Percentiles rank a stretch among this genome's conserved stretches.
These are phyloP conservation scores for Phaseolus lunatus DNA, from an alignment of 306 rosid genomes.

Conservation along the genomic window DNA sequence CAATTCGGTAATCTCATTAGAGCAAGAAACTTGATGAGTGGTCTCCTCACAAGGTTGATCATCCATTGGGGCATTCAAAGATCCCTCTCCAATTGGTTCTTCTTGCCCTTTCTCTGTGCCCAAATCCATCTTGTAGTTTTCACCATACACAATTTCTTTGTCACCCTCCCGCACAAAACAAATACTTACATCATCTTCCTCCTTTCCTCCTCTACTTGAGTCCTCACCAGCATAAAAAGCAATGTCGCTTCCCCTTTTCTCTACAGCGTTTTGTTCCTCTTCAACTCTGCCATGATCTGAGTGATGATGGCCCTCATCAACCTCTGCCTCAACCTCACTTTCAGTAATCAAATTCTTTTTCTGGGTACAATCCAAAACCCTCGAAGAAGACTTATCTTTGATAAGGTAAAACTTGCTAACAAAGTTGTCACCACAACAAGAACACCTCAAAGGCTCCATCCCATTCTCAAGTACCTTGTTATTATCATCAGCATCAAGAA, in stretches of 20 bases:
- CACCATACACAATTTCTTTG: background rate
- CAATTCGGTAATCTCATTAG: background rate
- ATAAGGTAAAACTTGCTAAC: background rate
- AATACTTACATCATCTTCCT: background rate
- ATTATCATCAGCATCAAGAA: background rate
- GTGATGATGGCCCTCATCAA: background rate
- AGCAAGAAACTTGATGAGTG: background rate
- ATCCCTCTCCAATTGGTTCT: background rate
- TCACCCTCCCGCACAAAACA: background rate
- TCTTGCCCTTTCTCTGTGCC: background rate
- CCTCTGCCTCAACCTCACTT: background rate
- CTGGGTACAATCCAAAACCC: background rate
- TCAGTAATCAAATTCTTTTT: background rate
- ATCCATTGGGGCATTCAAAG: background rate
- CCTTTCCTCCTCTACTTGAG: background rate
- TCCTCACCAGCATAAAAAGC: background rate
- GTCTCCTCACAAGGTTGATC: slow-evolving; percentile 1
- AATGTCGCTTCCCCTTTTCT: background rate
- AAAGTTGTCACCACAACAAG: slow-evolving; percentile 14
- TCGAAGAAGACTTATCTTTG: background rate
- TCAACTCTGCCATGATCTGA: background rate
- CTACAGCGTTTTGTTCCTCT: background rate
- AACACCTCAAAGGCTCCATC: background rate
- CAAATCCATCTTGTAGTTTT: background rate
- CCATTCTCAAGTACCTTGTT: background rate